phyloP scores from a whole-genome alignment of 2,329 filamentous ascomycete species.

The Alternaria triticimaculans region DNA sequence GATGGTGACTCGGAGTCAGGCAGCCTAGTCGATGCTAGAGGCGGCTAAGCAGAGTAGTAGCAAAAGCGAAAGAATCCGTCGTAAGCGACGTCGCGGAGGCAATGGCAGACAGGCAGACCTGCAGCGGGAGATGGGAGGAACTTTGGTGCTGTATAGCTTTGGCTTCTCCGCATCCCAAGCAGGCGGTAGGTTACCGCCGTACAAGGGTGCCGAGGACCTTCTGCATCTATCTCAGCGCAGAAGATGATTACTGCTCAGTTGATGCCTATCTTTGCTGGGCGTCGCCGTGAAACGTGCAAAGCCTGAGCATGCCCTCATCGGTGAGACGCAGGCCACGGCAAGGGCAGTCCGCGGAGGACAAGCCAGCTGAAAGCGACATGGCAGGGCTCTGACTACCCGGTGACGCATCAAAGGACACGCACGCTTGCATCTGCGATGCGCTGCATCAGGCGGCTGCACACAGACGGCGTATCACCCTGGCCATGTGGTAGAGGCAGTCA shows the following conservation, averaged over 20 bases:
- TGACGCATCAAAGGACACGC: not conserved
- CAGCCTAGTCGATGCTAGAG: not conserved
- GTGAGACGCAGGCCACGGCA: not conserved
- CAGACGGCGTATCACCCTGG: constrained; percentile 18
- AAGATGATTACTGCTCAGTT: not conserved
- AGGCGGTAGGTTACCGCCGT: constrained; percentile 3
- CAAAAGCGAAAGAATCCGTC: not conserved
- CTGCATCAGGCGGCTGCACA: constrained; percentile 1
- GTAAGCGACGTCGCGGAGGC: not conserved
- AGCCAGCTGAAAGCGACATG: not conserved
- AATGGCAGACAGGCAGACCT: not conserved
- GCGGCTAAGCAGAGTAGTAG: not conserved
- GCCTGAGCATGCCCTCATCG: not conserved
- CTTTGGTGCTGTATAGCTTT: constrained; percentile 2
- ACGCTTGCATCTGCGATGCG: not conserved
- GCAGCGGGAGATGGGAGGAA: not conserved
- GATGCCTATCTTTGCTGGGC: not conserved
- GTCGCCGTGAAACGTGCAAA: not conserved
- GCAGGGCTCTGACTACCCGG: not conserved
- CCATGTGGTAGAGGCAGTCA: constrained; percentile 18
- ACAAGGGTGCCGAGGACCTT: not conserved
- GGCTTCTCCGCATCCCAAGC: constrained; percentile 8
- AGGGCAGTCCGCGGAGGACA: not conserved
- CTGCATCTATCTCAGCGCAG: not conserved
- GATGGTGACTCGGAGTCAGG: not conserved